phyloP scores from a whole-genome alignment of 805 yeast genomes.

The Zygosaccharomyces rouxii region DNA sequence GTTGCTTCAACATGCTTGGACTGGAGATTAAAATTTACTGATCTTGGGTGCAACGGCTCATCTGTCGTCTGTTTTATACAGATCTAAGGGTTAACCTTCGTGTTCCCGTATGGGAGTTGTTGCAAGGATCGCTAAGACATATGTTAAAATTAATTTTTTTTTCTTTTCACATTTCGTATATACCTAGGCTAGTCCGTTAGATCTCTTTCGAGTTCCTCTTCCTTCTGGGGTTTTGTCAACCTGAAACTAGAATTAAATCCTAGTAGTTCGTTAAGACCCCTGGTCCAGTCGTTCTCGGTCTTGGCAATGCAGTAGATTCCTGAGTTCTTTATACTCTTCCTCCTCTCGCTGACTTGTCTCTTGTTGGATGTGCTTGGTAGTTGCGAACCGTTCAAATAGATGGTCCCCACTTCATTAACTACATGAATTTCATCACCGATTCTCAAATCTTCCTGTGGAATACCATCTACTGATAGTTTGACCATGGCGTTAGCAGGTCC shows the following conservation, averaged over 20 bases:
- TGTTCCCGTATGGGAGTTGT: conserved; percentile 69
- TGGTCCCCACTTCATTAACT: conserved; percentile 59
- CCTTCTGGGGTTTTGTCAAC: conserved; percentile 29
- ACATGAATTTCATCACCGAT: conserved; percentile 81
- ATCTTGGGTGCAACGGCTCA: conserved; percentile 75
- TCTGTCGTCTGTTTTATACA: conserved; percentile 44
- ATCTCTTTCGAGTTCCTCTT: conserved; percentile 11
- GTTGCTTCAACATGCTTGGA: conserved; percentile 40
- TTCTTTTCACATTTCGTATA: not conserved
- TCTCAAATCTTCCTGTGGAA: conserved; percentile 59
- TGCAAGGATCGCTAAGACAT: conserved; percentile 47
- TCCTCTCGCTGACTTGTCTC: conserved; percentile 15
- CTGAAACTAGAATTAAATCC: conserved; percentile 87
- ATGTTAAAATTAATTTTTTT: conserved; percentile 9
- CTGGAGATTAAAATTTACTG: conserved; percentile 56
- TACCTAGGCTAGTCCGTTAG: not conserved
- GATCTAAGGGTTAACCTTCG: conserved; percentile 68
- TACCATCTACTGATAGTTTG: conserved; percentile 78
- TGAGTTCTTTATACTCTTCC: conserved; percentile 29
- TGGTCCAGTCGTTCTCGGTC: conserved; percentile 85
- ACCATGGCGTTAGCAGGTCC: conserved; percentile 39
- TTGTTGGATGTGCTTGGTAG: conserved; percentile 37
- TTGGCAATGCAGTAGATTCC: conserved; percentile 89
- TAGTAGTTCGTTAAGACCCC: conserved; percentile 77
- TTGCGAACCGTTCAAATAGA: conserved; percentile 47